A percentile compares a stretch with the other conserved stretches of the same genome.
These are phyloP conservation scores for Sicyos edulis DNA, from an alignment of 306 rosid species.

Conservation along the genomic window DNA sequence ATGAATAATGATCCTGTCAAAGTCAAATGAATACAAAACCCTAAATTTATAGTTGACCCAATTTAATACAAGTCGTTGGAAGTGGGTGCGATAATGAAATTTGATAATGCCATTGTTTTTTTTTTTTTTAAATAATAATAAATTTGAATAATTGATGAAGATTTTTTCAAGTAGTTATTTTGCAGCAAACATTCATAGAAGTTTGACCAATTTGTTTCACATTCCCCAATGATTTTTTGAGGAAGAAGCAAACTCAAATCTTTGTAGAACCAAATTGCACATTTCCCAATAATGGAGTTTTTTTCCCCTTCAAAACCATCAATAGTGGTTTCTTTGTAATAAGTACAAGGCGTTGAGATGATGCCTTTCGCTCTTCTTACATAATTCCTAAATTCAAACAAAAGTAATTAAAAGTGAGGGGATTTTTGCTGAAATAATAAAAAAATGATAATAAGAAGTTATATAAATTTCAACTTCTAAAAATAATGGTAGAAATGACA, in stretches of 20 bases:
- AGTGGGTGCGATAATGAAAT: not conserved
- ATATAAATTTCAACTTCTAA: no score
- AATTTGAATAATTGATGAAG: not conserved
- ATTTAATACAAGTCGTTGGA: conserved; percentile 1
- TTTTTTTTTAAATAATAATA: not conserved
- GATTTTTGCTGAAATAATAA: no score
- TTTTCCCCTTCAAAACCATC: no score
- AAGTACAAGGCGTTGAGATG: no score
- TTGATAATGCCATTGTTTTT: not conserved
- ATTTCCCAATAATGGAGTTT: no score
- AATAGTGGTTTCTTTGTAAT: no score
- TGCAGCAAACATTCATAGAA: not conserved
- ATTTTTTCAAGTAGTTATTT: not conserved
- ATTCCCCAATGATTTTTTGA: not conserved
- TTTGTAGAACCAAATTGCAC: not conserved
- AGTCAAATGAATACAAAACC: conserved; percentile 11
- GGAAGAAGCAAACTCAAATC: not conserved
- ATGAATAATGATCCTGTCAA: not conserved
- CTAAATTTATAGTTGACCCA: not conserved
- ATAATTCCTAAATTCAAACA: no score
- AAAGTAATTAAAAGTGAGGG: no score
- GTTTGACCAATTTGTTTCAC: not conserved
- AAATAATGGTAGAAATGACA: no score
- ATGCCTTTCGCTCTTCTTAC: no score
- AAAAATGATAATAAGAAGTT: no score